Evolutionary conservation across 768 basidiomycete genomes (phyloP).

Genomic region (Psilocybe tampanensis): DNA sequence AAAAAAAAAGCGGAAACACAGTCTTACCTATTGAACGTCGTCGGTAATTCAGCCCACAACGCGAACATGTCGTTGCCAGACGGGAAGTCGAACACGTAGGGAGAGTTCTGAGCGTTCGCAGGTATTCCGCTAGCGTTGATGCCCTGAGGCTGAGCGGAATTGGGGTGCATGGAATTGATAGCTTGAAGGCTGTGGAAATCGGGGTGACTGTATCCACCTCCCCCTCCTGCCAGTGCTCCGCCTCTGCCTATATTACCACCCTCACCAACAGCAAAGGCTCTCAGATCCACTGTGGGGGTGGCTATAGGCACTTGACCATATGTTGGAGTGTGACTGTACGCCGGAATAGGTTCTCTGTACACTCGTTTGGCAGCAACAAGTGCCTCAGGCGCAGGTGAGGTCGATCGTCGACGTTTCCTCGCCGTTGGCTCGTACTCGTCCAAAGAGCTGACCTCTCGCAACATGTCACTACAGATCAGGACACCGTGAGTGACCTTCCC

Average conservation of each 20-base stretch:
- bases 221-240: no score
- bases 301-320: not conserved
- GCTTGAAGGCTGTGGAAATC: no score
- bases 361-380: not conserved
- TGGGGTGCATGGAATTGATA: no score
- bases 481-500: not conserved
- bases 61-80: not conserved
- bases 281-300: no score
- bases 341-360: not conserved
- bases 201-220: no score
- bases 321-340: not conserved
- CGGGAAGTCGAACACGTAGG: not conserved
- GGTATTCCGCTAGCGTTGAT: no score
- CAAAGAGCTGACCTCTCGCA: not conserved
- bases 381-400: not conserved
- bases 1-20: not conserved
- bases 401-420: not conserved
- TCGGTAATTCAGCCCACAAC: not conserved
- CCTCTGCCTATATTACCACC: no score
- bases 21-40: not conserved
- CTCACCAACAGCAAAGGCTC: no score
- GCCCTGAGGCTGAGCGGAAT: no score
- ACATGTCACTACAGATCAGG: not conserved
- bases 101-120: not conserved
- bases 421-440: not conserved